Percentiles rank a stretch among this genome's conserved stretches.
Conservation (phyloP, 129 eudicot species). For the Centrapalus pauciflorus region DNA sequence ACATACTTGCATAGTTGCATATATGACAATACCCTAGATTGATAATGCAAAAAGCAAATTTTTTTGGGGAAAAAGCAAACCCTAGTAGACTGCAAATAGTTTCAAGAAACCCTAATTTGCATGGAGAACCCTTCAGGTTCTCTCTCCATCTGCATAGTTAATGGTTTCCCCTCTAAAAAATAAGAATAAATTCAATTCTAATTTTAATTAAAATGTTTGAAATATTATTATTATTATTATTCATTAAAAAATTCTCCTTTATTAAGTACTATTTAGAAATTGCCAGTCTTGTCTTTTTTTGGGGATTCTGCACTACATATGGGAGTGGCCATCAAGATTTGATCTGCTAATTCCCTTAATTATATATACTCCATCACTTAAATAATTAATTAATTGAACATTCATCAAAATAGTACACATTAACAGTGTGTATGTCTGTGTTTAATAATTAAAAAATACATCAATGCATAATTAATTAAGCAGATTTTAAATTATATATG, state of each 20-base stretch:
- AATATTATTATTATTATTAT: constrained; percentile 6
- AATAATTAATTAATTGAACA: neutral
- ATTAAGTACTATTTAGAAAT: constrained; percentile 24
- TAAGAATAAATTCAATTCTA: neutral
- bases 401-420: constrained; percentile 4
- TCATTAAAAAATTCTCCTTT: constrained; percentile 13
- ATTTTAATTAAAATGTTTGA: neutral
- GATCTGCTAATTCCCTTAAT: constrained; percentile 11
- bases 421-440: constrained; percentile 3
- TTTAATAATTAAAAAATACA: neutral
- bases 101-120: constrained; percentile 33
- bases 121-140: constrained; percentile 24
- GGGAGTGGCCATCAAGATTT: constrained; percentile 30
- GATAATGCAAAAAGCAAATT: constrained; percentile 7
- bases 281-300: constrained; percentile 33
- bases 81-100: constrained; percentile 26
- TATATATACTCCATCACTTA: constrained; percentile 13
- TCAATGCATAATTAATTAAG: constrained; percentile 4
- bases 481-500: too few relatives aligned
- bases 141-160: constrained; percentile 21
- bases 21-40: constrained; percentile 16
- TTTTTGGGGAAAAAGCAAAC: constrained; percentile 17
- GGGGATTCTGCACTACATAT: constrained; percentile 31
- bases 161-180: neutral
- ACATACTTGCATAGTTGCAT: constrained; percentile 2